Base-by-base conservation (phyloP, 805 yeast genomes). In the Hanseniaspora jakobsenii region DNA sequence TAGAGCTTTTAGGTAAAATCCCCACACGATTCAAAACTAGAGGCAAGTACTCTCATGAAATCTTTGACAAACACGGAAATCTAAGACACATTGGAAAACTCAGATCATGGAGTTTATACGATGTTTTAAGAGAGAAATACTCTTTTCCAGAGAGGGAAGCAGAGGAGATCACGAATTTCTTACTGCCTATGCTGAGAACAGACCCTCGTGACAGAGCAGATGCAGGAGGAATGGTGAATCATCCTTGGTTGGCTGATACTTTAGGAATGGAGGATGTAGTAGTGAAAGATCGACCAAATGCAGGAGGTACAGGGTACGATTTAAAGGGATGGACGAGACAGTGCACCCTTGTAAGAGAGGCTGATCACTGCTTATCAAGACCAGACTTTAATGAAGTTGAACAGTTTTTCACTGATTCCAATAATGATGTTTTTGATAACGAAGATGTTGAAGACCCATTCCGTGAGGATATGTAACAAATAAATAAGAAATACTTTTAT, bases 161-260 rank as follows among this genome's bases (percentile, higher is more conserved):
- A 3, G 66, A 70, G 32, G 80, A 76, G 46, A 71, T 91, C 35
- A 63, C 87, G 7, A 84, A 77, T 52, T 86, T 91, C 55, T 63
- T 91, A 49, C 59, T 72, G 36, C 95, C 96, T 7, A 84, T 91
- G 95, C 67, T 91, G 36, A 59, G 69, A 17, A 61, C 84, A 17
- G 83, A 80, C 58, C 97, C 98, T 1, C 78, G 73, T 48, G 60
- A 64, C 44, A 70, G 99, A 51, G 89, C 89, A 12, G 98, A 91
- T 64, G 97, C 97, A 1, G 98, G 97, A 16, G 95, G 95, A 3
- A 72, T 86, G 77, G 75, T 83, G 2, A 81, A 84, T 55, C 95
- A 86, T 59, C 77, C 80, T 10, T 86, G 95, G 95, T 56, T 75
- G 22, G 59, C 60, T 6, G 94, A 83, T 56, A 85, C 89, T 0